Conservation (phyloP, 1,284 basidiomycete species). For the Porodaedalea pini region DNA sequence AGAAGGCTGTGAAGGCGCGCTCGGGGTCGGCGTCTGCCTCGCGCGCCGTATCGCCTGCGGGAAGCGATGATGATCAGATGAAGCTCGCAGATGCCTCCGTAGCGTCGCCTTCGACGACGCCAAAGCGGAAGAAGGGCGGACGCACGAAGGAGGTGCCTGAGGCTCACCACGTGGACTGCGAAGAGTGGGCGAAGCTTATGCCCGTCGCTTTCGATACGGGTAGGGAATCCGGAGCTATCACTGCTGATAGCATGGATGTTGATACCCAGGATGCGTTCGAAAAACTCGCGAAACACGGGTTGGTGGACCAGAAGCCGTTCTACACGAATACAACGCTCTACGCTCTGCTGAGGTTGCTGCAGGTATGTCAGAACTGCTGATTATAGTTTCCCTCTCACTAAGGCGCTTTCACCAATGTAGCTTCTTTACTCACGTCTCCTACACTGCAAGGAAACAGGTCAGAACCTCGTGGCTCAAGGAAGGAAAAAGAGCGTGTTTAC, state of each 20-base stretch:
- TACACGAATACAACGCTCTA: constrained; percentile 95
- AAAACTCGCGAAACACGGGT: constrained; percentile 16
- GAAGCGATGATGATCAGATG: constrained; percentile 20
- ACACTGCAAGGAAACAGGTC: constrained; percentile 81
- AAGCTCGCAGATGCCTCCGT: neutral
- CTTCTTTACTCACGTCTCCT: constrained; percentile 86
- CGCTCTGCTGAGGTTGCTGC: constrained; percentile 80
- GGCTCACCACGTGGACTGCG: constrained; percentile 7
- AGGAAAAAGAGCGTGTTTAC: constrained; percentile 48
- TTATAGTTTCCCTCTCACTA: neutral
- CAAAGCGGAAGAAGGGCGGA: constrained; percentile 15
- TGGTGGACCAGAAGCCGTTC: constrained; percentile 47
- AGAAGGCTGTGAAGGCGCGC: constrained; percentile 36
- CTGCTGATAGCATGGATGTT: constrained; percentile 14
- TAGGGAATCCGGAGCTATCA: neutral
- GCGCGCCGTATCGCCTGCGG: constrained; percentile 37
- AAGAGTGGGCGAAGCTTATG: constrained; percentile 23
- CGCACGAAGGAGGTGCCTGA: constrained; percentile 12
- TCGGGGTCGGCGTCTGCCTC: constrained; percentile 31
- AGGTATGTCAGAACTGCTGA: constrained; percentile 51
- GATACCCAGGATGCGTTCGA: constrained; percentile 12
- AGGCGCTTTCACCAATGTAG: constrained; percentile 38
- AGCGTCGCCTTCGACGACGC: constrained; percentile 7
- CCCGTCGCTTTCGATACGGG: constrained; percentile 14
- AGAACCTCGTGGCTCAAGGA: constrained; percentile 55